These are phyloP conservation scores for Pythium dissotocum DNA, from an alignment of 352 stramenopile genomes.

Conservation along the genomic window DNA sequence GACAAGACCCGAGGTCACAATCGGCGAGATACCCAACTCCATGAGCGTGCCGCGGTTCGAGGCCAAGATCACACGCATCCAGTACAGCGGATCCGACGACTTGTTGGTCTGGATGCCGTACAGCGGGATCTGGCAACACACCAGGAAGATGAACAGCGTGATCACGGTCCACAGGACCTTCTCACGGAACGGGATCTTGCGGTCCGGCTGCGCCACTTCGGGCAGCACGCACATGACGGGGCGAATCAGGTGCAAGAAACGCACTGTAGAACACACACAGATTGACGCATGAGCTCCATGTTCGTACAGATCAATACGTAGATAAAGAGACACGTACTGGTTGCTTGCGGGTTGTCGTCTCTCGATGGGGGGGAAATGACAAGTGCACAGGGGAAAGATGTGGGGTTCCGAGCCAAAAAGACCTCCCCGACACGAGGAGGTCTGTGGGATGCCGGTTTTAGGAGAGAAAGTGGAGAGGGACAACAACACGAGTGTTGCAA, in stretches of 20 bases:
- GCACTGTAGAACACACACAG: conserved; percentile 56
- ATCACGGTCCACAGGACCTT: conserved; percentile 99
- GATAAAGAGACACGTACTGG: conserved; percentile 19
- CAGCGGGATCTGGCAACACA: conserved; percentile 99
- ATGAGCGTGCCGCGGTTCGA: conserved; percentile 99
- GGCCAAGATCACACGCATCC: conserved; percentile 99
- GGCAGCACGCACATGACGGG: conserved; percentile 98
- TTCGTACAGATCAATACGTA: not conserved
- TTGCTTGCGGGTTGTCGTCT: conserved; percentile 26
- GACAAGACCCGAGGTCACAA: conserved; percentile 98
- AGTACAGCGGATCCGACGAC: conserved; percentile 99
- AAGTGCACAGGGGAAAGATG: conserved; percentile 17
- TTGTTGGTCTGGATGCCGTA: conserved; percentile 99
- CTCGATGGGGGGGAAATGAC: conserved; percentile 31
- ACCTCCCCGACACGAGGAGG: not conserved
- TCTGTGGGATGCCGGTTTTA: not conserved
- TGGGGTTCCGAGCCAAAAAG: conserved; percentile 2
- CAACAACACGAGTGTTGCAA: conserved; percentile 15
- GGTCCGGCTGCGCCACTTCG: conserved; percentile 96
- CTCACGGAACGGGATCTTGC: conserved; percentile 98
- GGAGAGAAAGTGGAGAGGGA: conserved; percentile 9
- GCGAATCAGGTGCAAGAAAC: conserved; percentile 98
- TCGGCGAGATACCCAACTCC: conserved; percentile 98
- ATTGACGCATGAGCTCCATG: conserved; percentile 3
- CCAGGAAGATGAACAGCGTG: conserved; percentile 99